These are phyloP conservation scores for Iodosphaeria phyllophila DNA, from an alignment of 2,329 filamentous ascomycete species.

Conservation along the genomic window DNA sequence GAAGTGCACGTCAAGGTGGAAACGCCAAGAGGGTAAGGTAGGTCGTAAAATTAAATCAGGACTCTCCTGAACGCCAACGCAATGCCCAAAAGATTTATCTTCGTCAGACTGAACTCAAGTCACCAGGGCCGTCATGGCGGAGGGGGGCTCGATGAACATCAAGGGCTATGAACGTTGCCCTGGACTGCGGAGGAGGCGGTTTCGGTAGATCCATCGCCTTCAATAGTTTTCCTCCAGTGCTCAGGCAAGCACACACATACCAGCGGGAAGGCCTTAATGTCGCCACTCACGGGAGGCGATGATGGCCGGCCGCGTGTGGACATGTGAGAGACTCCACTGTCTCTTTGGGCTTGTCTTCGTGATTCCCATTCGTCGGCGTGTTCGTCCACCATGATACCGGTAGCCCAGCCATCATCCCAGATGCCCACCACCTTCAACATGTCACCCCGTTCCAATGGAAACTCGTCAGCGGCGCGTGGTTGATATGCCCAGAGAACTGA, in stretches of 20 bases:
- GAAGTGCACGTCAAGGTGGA: too few species aligned
- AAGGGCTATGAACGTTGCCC: too few species aligned
- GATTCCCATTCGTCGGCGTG: conserved; percentile 78
- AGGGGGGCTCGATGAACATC: too few species aligned
- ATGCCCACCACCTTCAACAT: conserved; percentile 98
- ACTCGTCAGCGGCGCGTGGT: conserved; percentile 83
- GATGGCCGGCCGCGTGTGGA: conserved; percentile 38
- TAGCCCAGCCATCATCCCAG: conserved; percentile 98
- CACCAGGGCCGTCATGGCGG: too few species aligned
- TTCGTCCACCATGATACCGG: conserved; percentile 67
- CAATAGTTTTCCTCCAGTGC: conserved; percentile 93
- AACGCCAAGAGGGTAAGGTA: too few species aligned
- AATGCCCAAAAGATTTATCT: too few species aligned
- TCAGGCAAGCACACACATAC: conserved; percentile 92
- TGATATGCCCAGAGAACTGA: conserved; percentile 94
- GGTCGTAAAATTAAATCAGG: too few species aligned
- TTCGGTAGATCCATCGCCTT: conserved; percentile 62
- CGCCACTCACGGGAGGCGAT: conserved; percentile 50
- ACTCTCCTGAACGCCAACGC: too few species aligned
- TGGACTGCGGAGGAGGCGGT: conserved; percentile 26
- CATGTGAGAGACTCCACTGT: conserved; percentile 82
- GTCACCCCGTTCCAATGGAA: conserved; percentile 80
- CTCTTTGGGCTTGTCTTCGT: conserved; percentile 58
- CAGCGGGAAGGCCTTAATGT: conserved; percentile 94
- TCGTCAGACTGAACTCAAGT: too few species aligned